Conservation (phyloP, 805 yeast species). For the Lipomyces mesembrius region DNA sequence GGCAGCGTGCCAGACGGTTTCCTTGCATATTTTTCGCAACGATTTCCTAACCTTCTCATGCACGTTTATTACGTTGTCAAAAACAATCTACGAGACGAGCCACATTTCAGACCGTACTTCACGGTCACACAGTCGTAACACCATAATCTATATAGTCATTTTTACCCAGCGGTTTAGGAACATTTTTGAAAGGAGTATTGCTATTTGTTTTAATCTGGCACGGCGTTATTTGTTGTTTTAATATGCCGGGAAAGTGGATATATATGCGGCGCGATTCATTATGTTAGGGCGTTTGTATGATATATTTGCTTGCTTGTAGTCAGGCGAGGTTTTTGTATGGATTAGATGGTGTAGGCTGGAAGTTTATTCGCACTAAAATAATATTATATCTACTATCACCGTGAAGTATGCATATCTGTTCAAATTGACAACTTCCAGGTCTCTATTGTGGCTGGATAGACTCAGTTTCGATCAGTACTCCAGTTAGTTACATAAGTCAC, state of each 20-base stretch:
- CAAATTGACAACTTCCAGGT: no score
- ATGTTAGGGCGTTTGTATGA: no score
- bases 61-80: constrained; percentile 49
- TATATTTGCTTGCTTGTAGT: no score
- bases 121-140: background rate
- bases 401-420: no score
- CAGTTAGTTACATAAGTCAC: no score
- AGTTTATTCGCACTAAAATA: no score
- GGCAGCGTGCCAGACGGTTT: constrained; percentile 86
- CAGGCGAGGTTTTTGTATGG: background rate
- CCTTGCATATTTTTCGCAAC: constrained; percentile 69
- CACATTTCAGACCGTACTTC: constrained; percentile 33
- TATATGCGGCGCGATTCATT: no score
- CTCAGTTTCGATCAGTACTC: no score
- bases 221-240: background rate
- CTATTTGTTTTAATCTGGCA: background rate
- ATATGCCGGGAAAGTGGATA: background rate
- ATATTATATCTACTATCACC: no score
- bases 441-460: no score
- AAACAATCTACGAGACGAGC: constrained; percentile 25
- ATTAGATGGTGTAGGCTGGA: no score
- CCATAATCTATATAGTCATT: background rate
- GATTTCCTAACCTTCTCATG: constrained; percentile 81
- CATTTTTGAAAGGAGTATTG: background rate
- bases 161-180: background rate